Percentiles rank a stretch among this genome's conserved stretches.
phyloP scores from a whole-genome alignment of 768 basidiomycete genomes.

The Suillus weaverae region DNA sequence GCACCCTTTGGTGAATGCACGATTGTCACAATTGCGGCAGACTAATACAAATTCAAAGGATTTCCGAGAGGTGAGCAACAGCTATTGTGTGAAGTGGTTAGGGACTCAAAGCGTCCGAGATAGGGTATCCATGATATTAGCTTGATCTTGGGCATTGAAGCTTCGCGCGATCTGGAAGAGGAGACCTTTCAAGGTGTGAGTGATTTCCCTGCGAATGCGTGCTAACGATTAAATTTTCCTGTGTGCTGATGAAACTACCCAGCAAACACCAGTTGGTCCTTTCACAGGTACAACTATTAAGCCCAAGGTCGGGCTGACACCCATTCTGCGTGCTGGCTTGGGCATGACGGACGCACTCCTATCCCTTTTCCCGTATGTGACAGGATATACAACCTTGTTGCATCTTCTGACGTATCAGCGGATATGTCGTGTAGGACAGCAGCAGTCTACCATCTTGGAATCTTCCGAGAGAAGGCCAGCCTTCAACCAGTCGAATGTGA shows the following conservation, averaged over 20 bases:
- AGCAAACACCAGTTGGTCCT: conserved; percentile 78
- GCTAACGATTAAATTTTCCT: conserved; percentile 8
- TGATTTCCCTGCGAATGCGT: conserved; percentile 4
- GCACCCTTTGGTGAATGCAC: conserved; percentile 74
- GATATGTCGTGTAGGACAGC: conserved; percentile 49
- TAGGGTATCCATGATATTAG: conserved; percentile 78
- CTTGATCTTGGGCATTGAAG: conserved; percentile 80
- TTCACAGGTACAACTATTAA: conserved; percentile 80
- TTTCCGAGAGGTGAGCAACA: conserved; percentile 65
- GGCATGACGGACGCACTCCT: conserved; percentile 92
- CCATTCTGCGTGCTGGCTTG: conserved; percentile 89
- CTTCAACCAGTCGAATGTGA: conserved; percentile 90
- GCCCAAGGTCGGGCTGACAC: conserved; percentile 80
- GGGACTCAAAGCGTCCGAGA: conserved; percentile 6
- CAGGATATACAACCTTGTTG: conserved; percentile 4
- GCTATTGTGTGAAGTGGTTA: conserved; percentile 1
- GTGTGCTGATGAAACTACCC: neutral
- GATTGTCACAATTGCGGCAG: conserved; percentile 70
- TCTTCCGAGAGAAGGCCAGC: conserved; percentile 84
- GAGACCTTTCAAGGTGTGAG: conserved; percentile 65
- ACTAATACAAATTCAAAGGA: conserved; percentile 63
- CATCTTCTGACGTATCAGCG: conserved; percentile 3
- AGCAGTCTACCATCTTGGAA: conserved; percentile 86
- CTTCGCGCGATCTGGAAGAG: conserved; percentile 66
- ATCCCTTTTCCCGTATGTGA: conserved; percentile 77